Evolutionary conservation across 768 basidiomycete species (phyloP), one percentile per base, ranked within the genome.

Genomic region (Boletus subparvulus): DNA sequence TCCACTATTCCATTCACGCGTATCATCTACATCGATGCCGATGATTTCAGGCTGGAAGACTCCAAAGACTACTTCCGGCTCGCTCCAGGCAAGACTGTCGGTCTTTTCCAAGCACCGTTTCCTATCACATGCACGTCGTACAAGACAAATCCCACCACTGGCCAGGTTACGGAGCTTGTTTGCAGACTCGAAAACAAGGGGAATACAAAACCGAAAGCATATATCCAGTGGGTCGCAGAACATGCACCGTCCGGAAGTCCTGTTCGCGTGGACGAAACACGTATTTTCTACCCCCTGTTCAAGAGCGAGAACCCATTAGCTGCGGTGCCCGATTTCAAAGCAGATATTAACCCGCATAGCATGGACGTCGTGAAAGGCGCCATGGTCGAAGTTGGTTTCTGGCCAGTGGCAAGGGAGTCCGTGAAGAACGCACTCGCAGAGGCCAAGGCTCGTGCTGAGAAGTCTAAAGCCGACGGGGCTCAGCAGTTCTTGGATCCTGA

Each of bases 61-160:
- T 91, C 92, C 24, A 87, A 87, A 59, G 95, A 98, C 69, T 99
- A 97, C 75, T 98, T 95, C 85, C 88, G 97, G 41, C 87, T 99
- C 45, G 93, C 96, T 16, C 97, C 97, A 8, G 95, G 95, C 45
- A 98, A 98, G 78, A 93, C 94, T 0, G 97, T 98, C 42, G 97
- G 97, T 16, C 77, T 99, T 28, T 96, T 98, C 80, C 90, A 94
- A 69, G 94, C 87, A 16, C 94, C 94, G 3, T 76, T 86, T 71
- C 92, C 95, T 9, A 90, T 99, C 68, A 94, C 94, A 24, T 96
- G 93, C 73, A 90, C 85, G n/a, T 91, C 90, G 6, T 91, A 88
- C 79, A 87, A 86, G 74, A 86, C 80, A 1, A 88, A 97, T 72
- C 78, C 86, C 4, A 65, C 70, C 3, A 85, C 85, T 0, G 91